Conservation (phyloP, 345 rosid species). For the Alliaria petiolata region DNA sequence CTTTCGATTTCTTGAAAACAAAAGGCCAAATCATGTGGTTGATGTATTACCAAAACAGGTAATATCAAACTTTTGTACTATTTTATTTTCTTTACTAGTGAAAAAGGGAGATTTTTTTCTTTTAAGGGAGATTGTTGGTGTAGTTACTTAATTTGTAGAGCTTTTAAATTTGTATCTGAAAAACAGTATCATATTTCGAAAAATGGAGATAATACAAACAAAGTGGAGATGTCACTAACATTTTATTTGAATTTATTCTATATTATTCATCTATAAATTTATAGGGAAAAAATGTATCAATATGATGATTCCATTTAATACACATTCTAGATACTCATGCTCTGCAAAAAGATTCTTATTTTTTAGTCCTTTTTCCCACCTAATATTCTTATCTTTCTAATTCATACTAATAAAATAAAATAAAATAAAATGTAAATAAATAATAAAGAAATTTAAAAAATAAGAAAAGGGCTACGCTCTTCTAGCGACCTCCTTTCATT, state of each 20-base stretch:
- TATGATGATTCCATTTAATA: background rate
- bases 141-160: too few relatives aligned
- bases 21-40: background rate
- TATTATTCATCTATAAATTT: too few relatives aligned
- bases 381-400: background rate
- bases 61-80: background rate
- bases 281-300: background rate
- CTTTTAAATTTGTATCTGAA: too few relatives aligned
- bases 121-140: too few relatives aligned
- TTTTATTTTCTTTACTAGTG: too few relatives aligned
- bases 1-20: background rate
- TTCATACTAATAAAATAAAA: too few relatives aligned
- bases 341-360: background rate
- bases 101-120: too few relatives aligned
- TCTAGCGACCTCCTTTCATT: slow-evolving; percentile 30
- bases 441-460: background rate
- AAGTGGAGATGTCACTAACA: background rate
- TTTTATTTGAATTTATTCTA: too few relatives aligned
- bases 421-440: background rate
- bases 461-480: background rate
- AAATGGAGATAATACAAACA: background rate
- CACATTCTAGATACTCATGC: background rate
- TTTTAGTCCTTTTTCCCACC: background rate
- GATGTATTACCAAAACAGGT: background rate
- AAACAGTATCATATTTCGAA: too few relatives aligned